Base-by-base conservation (phyloP, 202 grass and related monocot species). In the Brachypodium distachyon region DNA sequence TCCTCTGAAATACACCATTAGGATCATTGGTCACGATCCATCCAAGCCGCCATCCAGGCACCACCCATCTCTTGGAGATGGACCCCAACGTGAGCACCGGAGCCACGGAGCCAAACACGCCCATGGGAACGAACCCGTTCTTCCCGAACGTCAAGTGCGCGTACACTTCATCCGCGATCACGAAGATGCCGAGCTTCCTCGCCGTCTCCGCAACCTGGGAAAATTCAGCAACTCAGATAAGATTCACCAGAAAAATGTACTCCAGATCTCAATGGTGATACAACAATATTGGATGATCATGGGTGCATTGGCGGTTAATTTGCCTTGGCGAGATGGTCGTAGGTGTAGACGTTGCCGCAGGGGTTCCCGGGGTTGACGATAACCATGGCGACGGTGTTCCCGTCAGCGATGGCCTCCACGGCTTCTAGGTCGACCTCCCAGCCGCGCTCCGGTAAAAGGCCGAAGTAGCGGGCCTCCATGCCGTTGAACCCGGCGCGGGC, bases 11-110 rank as follows among this genome's bases (percentile, higher is more conserved):
- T n/a, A 87, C 19, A 23, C 84, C 84, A 7, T 65, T 77, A 36
- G 88, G 77, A 17, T 87, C 88, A n/a, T 52, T 81, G 12, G 62
- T 51, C 11, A 66, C 81, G 6, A 87, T 77, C 88, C 88, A 91
- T 10, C 88, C 88, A 23, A 87, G 88, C 3, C 81, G 72, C 88
- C 88, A 91, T 11, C 88, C 88, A 7, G 88, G 88, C 47, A 91
- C 88, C 76, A 84, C 70, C 88, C 88, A 91, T 50, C 88, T 73
- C 76, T 91, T 91, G 27, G 88, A 91, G 55, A 87, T 87, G 63
- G 81, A 75, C 7, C 89, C 85, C 12, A 87, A 57, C 6, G 89
- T 91, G 46, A 91, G 14, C 47, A 91, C 81, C 1, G 89, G 89
- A 74, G 66, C 85, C 16, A 25, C 72, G 18, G 7, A 25, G 1